phyloP scores from a whole-genome alignment of 257 asterid species.

The Datura wrightii region DNA sequence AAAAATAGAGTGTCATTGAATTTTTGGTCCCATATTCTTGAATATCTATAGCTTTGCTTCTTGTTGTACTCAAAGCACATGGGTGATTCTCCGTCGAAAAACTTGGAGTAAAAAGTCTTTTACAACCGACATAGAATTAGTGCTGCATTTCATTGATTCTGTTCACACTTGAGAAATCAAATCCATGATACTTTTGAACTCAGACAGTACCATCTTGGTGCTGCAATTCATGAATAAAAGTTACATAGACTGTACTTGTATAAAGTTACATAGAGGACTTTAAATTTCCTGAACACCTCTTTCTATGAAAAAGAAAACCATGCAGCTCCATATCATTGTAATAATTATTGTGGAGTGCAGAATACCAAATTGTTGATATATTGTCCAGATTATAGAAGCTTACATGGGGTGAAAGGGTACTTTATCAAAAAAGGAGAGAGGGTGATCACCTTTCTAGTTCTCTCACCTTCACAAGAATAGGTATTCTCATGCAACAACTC shows the following conservation, averaged over 20 bases:
- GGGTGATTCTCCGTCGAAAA: background rate
- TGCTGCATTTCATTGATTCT: background rate
- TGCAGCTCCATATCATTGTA: conserved; percentile 14
- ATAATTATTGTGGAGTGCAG: background rate
- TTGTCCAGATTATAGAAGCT: conserved; percentile 12
- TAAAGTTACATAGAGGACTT: conserved; percentile 4
- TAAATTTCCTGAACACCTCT: background rate
- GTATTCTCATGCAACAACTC: background rate
- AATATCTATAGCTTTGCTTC: conserved; percentile 11
- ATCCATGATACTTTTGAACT: background rate
- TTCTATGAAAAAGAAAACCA: conserved; percentile 4
- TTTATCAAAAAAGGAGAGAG: background rate
- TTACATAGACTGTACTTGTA: background rate
- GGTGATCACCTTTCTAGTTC: background rate
- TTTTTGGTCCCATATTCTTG: conserved; percentile 1
- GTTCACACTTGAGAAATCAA: background rate
- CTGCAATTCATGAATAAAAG: background rate
- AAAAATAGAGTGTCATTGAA: background rate
- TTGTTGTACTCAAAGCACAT: background rate
- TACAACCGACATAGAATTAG: background rate
- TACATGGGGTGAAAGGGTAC: background rate
- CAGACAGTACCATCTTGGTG: conserved; percentile 19
- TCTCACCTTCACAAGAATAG: conserved; percentile 26
- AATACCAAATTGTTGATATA: background rate
- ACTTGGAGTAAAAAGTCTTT: background rate